phyloP scores from a whole-genome alignment of 371 early-diverging fungal genomes.

The Lichtheimia ornata region DNA sequence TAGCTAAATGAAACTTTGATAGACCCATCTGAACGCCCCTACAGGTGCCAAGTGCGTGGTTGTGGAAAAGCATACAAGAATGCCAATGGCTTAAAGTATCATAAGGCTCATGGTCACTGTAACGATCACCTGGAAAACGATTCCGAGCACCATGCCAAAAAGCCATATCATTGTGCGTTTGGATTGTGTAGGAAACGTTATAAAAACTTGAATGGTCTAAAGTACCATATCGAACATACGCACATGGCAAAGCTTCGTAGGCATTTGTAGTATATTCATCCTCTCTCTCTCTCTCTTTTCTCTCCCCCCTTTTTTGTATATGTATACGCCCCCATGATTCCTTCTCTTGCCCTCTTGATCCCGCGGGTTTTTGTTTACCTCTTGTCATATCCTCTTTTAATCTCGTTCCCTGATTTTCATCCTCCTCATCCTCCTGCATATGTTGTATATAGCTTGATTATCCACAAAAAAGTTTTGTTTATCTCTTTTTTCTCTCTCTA shows the following conservation, averaged over 20 bases:
- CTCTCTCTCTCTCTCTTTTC: background rate
- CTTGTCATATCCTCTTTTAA: background rate
- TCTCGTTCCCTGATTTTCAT: background rate
- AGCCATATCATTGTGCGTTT: slow-evolving; percentile 83
- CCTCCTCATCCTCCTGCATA: too few relatives aligned
- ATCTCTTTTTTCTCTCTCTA: background rate
- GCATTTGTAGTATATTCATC: background rate
- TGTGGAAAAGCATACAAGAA: slow-evolving; percentile 21
- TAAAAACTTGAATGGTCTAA: slow-evolving; percentile 96
- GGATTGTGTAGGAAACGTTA: slow-evolving; percentile 86
- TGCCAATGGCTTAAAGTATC: slow-evolving; percentile 19
- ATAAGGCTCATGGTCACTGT: slow-evolving; percentile 19
- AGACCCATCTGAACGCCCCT: slow-evolving; percentile 74
- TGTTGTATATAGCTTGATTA: too few relatives aligned
- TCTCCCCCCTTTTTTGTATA: background rate
- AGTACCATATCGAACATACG: slow-evolving; percentile 85
- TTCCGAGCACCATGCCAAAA: slow-evolving; percentile 43
- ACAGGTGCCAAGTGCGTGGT: slow-evolving; percentile 28
- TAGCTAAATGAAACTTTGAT: slow-evolving; percentile 17
- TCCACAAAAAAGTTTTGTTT: background rate
- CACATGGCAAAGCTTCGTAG: slow-evolving; percentile 21
- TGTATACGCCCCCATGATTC: too few relatives aligned
- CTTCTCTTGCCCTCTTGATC: too few relatives aligned
- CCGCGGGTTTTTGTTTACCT: background rate
- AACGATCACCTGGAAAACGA: slow-evolving; percentile 30